These are phyloP conservation scores for Casuarina equisetifolia DNA, from an alignment of 306 rosid species.

Conservation along the genomic window DNA sequence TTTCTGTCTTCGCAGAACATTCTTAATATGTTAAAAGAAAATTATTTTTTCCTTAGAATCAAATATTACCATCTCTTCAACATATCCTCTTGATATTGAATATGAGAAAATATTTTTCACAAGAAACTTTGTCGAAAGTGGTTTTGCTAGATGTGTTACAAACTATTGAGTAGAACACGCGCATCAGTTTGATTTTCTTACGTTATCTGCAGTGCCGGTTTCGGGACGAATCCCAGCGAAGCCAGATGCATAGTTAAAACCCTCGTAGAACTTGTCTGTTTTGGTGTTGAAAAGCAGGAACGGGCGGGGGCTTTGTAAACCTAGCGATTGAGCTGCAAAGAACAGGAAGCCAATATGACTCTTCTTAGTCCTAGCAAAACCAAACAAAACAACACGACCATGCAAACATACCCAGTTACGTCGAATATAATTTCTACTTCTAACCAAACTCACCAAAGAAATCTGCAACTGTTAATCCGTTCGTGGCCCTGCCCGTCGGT, in stretches of 20 bases:
- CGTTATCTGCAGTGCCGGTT: neutral
- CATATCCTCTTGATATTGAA: no score
- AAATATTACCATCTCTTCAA: no score
- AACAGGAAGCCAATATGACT: neutral
- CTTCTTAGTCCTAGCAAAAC: no score
- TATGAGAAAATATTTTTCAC: no score
- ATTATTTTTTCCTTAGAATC: neutral
- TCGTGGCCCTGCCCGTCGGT: neutral
- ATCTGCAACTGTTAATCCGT: neutral
- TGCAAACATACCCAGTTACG: neutral
- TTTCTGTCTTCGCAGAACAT: neutral
- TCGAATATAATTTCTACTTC: neutral
- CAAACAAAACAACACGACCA: neutral
- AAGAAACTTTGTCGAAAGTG: no score
- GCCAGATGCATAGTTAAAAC: constrained; percentile 18
- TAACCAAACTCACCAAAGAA: neutral
- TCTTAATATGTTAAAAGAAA: neutral
- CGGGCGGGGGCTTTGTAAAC: neutral
- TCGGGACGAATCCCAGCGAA: neutral
- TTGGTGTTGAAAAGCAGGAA: neutral
- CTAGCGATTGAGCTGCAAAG: constrained; percentile 12
- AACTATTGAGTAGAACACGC: neutral
- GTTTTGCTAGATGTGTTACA: no score
- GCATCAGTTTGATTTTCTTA: neutral
- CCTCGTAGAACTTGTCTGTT: neutral